Evolutionary conservation across 2,329 filamentous ascomycete species (phyloP), one percentile per base, ranked within the genome.

Genomic region (Cladophialophora psammophila): DNA sequence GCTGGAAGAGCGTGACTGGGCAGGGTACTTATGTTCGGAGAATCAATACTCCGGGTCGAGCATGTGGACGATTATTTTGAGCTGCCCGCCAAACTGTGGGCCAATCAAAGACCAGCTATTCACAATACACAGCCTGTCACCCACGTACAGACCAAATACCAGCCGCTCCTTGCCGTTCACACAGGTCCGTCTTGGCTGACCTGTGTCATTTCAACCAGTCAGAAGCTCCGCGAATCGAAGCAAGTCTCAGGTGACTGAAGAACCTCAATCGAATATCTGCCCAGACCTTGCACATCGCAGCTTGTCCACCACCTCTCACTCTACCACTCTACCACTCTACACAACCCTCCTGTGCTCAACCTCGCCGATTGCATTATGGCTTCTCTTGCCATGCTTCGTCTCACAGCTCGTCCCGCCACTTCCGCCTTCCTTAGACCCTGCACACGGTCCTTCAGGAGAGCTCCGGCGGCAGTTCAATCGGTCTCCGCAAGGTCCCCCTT

Each of bases 321-420:
- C 48, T 61, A 26, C 54, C 60, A 60, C 56, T 63, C 48, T 61
- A 26, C 54, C 20, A 48, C 59, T 52, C 59, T 53, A 26, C 45
- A 26, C 53, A 9, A 63, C 18, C 40, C n/a, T 53, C 38, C 38
- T 32, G 50, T 52, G 20, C 53, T 38, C 38, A 31, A 32, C n/a
- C 20, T 26, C n/a, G 13, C 45, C 40, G 35, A 71, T 75, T 75
- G 76, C 78, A 75, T 79, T 81, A 91, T 90, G 87, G 87, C 88
- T 79, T 89, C 90, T 75, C 82, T 87, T 73, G 84, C 87, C 70
- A 80, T 93, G 77, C 84, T 93, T 82, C 90, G 91, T 78, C 81
- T 89, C 77, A 89, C 90, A 80, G 86, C 86, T 80, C 90, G 91
- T 82, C 86, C 84, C 81, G 84, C 81, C 80, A 66, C 71, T 60